Base-by-base conservation (phyloP, 305 asterid species). In the Ruellia speciosa region DNA sequence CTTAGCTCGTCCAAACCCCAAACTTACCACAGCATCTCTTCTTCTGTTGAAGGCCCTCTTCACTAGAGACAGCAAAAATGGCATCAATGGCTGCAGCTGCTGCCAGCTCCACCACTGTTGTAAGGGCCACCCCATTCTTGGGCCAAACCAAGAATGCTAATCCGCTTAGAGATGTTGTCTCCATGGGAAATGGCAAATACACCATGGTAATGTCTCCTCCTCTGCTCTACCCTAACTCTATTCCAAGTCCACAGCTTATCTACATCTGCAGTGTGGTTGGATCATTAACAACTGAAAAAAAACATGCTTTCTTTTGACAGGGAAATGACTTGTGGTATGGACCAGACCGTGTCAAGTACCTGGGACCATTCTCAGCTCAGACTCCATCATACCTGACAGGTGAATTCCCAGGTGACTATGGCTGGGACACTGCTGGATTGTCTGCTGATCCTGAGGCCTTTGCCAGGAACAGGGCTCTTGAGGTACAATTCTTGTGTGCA, bases 321-420 rank as follows among this genome's bases (percentile, higher is more conserved):
- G 49, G 83, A 14, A 82, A 79, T 54, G 90, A 84, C 0, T 50
- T 83, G 49, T 84, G 94, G 94, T 85, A 87, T 39, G 94, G 94
- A 46, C 87, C 93, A 0, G 92, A 87, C 72, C 79, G 86, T 7
- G 81, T 87, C 17, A 85, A 87, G 75, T 87, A 80, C 79, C 78
- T 85, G 77, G 94, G 96, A 70, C 96, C 96, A 5, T 87, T 87
- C 72, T 85, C 94, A 7, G 94, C 92, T 67, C 92, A 85, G 72
- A 84, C 94, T 59, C 96, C 94, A 5, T 80, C 94, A 0, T 83
- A 88, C 80, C 76, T 88, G 50, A 88, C 72, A 13, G 90, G 95
- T 56, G 96, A 88, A 33, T 88, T 85, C 72, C 93, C 90, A 37
- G 90, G 93, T 35, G 95, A 87, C 72, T 87, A 87, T 14, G 95